Evolutionary conservation across 1,139 yeast species (phyloP), one percentile per base, ranked within the genome.

Genomic region (Saccharomycopsis phalli): DNA sequence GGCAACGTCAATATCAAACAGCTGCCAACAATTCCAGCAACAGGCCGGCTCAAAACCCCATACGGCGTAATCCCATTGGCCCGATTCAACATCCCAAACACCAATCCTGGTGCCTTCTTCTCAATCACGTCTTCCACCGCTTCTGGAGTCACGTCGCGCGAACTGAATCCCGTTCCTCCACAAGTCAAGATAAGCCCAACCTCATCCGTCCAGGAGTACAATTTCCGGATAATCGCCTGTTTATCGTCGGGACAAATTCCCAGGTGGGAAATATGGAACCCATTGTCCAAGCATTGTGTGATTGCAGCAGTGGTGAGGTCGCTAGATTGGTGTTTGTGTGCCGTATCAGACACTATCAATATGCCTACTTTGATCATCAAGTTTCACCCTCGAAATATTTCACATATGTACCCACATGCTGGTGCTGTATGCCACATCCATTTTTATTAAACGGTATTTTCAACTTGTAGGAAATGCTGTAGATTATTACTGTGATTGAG

Each of bases 151-250:
- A 59, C 53, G 50, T 70, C 76, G 6, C 59, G 50, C 3, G 49
- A 49, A 4, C 66, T 54, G 49, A 70, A 68, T 3, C 76, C 76
- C 0, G 76, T 70, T 0, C 76, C 75, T 4, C 76, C 76, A n/a
- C 64, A 55, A 0, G 70, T 63, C 10, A 69, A 34, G 11, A 68
- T 51, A 17, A 64, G 49, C 10, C 51, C 38, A 29, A 51, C 21
- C n/a, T 36, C 36, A 13, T 38, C 29, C 3, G 56, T 49, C 58
- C 59, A 54, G 11, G 46, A 40, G 10, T 40, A 44, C 10, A 67
- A 47, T 2, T 36, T 47, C 3, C 43, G 35, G 36, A 57, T 62
- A 28, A 68, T 64, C n/a, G 47, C 49, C n/a, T 45, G 44, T 2
- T 39, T 37, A 6, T 55, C 54, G 46, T 67, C 72, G 2, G 67